Evolutionary conservation across 2,329 filamentous ascomycete species (phyloP).

Genomic region (Graphiopsis chlorocephala): DNA sequence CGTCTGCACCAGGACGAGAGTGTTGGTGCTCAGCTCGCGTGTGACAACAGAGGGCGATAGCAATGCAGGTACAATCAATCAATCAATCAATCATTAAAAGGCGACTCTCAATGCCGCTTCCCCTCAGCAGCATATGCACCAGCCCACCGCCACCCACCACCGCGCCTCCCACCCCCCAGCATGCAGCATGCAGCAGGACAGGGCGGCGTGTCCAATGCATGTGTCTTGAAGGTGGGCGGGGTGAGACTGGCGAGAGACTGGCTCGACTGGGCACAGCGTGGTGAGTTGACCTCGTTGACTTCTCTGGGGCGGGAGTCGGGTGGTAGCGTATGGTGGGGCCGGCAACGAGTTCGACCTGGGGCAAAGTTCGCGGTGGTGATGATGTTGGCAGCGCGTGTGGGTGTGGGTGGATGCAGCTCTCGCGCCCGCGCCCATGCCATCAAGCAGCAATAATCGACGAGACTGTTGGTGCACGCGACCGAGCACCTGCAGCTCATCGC

Average conservation of each 20-base stretch:
- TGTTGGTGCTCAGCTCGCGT: not conserved
- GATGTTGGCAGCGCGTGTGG: not conserved
- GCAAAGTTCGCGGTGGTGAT: not conserved
- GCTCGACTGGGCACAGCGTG: no score
- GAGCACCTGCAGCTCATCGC: slow-evolving; percentile 10
- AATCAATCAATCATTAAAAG: not conserved
- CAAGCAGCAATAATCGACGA: not conserved
- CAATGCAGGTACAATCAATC: not conserved
- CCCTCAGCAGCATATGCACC: not conserved
- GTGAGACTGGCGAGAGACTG: no score
- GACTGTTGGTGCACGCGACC: not conserved
- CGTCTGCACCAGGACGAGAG: not conserved
- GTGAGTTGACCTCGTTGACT: not conserved
- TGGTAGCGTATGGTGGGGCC: slow-evolving; percentile 3
- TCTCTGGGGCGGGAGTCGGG: not conserved
- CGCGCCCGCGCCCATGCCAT: not conserved
- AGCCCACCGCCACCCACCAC: no score
- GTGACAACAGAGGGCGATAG: not conserved
- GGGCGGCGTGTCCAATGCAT: no score
- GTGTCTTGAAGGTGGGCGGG: no score
- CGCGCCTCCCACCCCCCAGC: not conserved
- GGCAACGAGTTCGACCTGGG: not conserved
- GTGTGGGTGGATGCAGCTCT: not conserved
- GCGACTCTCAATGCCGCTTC: not conserved
- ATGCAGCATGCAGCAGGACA: no score